Base-by-base conservation (phyloP, 345 rosid genomes). In the Theobroma cacao region DNA sequence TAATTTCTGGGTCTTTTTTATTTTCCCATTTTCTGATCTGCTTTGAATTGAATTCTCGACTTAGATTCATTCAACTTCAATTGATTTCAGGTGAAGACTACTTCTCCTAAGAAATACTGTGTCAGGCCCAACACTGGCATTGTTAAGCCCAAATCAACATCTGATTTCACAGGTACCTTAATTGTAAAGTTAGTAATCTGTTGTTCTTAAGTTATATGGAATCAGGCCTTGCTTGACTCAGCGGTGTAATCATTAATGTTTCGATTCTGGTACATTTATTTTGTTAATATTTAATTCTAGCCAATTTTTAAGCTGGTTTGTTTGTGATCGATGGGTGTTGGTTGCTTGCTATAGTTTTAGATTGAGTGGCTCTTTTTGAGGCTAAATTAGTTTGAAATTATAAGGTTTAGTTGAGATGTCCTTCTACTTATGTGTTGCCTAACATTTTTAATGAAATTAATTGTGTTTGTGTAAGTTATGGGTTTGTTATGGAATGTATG, bases 71-170 rank as follows among this genome's bases (percentile, higher is more conserved):
- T 69, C 36, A 69, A 69, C 38, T 26, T 4, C 20, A 15, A 45
- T 17, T 20, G 26, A 38, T 71, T 69, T 75, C 77, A 90, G 91
- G 86, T 90, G 77, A 90, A 90, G 84, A 87, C 91, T 58, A 90
- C 93, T 7, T 84, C 90, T 73, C 91, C 91, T 0, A 87, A 82
- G 81, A 85, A 88, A 56, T 90, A 90, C 77, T 85, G 85, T 70
- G 93, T 86, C 15, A 81, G 86, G 53, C 91, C 93, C 48, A 90
- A 86, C 67, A 77, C 72, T n/a, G 88, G 89, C 31, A 74, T 90
- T 59, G 76, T 90, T 67, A 77, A 81, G 80, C 93, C 93, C 8
- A 83, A 79, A 18, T 79, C 81, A 45, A 53, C 79, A 34, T 82
- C 66, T 74, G 85, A 80, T 64, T 81, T 88, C 71, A 83, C 87